These are phyloP conservation scores for Dimargaris cristalligena DNA, from an alignment of 192 early-diverging fungal species.

Conservation along the genomic window DNA sequence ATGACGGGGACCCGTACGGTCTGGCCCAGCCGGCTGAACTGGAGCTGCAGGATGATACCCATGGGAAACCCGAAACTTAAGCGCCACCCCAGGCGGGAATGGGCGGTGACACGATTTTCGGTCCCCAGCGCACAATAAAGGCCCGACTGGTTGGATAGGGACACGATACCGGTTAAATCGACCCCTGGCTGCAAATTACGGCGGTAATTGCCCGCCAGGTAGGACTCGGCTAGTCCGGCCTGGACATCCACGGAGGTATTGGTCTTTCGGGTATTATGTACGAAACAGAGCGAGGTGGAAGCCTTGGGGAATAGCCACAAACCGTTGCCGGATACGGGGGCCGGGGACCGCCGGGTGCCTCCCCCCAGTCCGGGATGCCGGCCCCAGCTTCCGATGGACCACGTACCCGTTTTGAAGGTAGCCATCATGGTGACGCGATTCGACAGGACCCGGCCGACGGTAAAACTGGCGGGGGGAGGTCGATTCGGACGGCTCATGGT, in stretches of 20 bases:
- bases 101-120: conserved; percentile 32
- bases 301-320: background rate
- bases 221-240: conserved; percentile 14
- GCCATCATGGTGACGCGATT: background rate
- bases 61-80: conserved; percentile 40
- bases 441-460: background rate
- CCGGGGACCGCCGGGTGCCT: no score
- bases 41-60: conserved; percentile 41
- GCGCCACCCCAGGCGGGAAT: conserved; percentile 36
- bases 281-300: background rate
- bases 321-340: no score
- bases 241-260: background rate
- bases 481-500: background rate
- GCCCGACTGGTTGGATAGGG: conserved; percentile 31
- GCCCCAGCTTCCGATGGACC: conserved; percentile 6
- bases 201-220: conserved; percentile 12
- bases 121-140: conserved; percentile 30
- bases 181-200: conserved; percentile 9
- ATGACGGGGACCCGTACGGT: conserved; percentile 44
- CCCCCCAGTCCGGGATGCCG: no score
- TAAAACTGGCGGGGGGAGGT: background rate
- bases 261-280: background rate
- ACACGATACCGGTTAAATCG: background rate
- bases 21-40: conserved; percentile 50
- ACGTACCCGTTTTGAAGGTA: background rate